Percentiles rank a stretch among this genome's conserved stretches.
Conservation (phyloP, 495 filamentous ascomycete genomes). For the Neurospora sp. region DNA sequence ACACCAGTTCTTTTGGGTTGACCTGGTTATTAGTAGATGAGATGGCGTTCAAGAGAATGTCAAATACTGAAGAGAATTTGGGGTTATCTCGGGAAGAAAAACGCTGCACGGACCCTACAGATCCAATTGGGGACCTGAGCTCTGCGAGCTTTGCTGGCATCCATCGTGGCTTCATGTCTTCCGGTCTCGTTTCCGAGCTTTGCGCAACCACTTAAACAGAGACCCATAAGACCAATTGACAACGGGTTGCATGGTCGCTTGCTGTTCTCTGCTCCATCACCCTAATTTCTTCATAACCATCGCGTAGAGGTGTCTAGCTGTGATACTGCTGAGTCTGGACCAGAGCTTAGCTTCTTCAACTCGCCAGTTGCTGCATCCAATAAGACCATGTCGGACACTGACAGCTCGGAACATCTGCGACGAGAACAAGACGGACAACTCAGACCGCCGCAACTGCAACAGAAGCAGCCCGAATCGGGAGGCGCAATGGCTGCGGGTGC, state of each 20-base stretch:
- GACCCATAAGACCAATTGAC: not conserved
- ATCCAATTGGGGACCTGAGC: not conserved
- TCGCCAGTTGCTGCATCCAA: not conserved
- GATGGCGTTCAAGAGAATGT: not conserved
- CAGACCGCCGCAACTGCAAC: not conserved
- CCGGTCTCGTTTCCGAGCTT: not conserved
- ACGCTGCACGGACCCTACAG: not conserved
- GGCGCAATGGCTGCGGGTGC: not conserved
- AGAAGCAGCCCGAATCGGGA: not conserved
- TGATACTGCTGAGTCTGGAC: not conserved
- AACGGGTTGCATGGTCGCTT: not conserved
- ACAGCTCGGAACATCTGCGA: not conserved
- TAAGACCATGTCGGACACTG: not conserved
- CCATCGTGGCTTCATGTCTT: constrained; percentile 5
- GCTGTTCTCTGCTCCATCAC: not conserved
- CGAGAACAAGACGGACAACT: not conserved
- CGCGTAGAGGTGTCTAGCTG: not conserved
- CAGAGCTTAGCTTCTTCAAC: not conserved
- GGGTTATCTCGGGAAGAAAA: not conserved
- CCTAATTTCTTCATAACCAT: not conserved
- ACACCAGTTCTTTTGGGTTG: too few species aligned
- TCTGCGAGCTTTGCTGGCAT: not conserved
- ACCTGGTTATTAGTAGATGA: too few species aligned
- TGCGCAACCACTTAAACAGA: not conserved
- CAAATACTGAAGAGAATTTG: not conserved